These are phyloP conservation scores for Exserohilum turcica DNA, from an alignment of 2,329 filamentous ascomycete genomes.

Conservation along the genomic window DNA sequence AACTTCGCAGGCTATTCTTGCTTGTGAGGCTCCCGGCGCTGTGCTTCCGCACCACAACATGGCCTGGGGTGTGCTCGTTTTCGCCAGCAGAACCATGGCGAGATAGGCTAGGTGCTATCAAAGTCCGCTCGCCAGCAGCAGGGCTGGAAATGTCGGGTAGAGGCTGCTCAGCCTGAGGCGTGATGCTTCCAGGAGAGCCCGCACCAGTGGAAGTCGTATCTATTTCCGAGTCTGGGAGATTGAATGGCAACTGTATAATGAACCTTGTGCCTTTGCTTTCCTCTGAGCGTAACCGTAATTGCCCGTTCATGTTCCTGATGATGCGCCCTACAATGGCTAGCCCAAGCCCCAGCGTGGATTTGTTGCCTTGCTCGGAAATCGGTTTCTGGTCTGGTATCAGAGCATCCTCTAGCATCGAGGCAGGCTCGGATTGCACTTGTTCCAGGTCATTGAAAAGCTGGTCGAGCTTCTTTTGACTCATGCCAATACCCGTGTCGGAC, in stretches of 20 bases:
- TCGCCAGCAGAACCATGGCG: conserved; percentile 27
- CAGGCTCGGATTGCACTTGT: conserved; percentile 61
- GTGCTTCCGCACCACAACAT: conserved; percentile 21
- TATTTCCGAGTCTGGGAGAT: conserved; percentile 58
- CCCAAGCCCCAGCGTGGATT: conserved; percentile 72
- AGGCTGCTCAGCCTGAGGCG: conserved; percentile 24
- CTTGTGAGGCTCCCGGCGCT: conserved; percentile 57
- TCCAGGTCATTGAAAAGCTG: conserved; percentile 65
- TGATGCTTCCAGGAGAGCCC: conserved; percentile 23
- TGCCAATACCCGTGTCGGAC: conserved; percentile 74
- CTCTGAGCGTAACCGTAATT: conserved; percentile 82
- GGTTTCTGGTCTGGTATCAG: conserved; percentile 40
- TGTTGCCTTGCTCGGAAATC: conserved; percentile 38
- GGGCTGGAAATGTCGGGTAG: background rate
- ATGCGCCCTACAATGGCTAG: conserved; percentile 87
- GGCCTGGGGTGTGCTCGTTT: background rate
- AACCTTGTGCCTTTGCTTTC: conserved; percentile 82
- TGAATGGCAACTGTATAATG: conserved; percentile 77
- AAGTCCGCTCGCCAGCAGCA: conserved; percentile 61
- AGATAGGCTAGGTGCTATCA: conserved; percentile 54
- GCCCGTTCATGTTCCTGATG: conserved; percentile 88
- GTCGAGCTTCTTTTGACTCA: conserved; percentile 62
- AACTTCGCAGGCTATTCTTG: conserved; percentile 55
- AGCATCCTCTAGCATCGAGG: conserved; percentile 37
- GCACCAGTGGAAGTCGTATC: background rate